phyloP scores from a whole-genome alignment of 371 early-diverging fungal genomes.

The Mucor indicus region DNA sequence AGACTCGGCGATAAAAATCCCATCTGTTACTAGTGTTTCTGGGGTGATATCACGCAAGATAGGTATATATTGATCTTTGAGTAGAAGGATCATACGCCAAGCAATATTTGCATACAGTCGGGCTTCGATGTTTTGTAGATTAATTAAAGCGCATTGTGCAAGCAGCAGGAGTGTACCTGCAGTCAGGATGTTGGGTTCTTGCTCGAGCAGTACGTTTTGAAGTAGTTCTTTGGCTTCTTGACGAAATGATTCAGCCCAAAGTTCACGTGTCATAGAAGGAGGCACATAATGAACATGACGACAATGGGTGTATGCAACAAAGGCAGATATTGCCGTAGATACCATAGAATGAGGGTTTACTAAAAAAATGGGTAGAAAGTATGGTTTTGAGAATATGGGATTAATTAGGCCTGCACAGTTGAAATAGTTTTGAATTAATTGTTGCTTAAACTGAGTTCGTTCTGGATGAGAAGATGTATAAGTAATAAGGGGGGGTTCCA shows the following conservation, averaged over 20 bases:
- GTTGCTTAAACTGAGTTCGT: too few relatives aligned
- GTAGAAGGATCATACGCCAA: conserved; percentile 36
- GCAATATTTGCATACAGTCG: conserved; percentile 29
- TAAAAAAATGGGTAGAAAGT: conserved; percentile 22
- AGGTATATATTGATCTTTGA: conserved; percentile 23
- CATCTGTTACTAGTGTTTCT: conserved; percentile 1
- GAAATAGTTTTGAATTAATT: conserved; percentile 25
- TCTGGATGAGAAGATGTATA: too few relatives aligned
- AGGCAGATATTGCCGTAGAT: conserved; percentile 27
- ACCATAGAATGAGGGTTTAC: conserved; percentile 20
- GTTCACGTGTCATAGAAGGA: conserved; percentile 8
- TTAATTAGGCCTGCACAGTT: conserved; percentile 17
- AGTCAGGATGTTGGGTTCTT: conserved; percentile 27
- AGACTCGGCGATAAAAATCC: conserved; percentile 28
- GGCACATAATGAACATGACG: conserved; percentile 25
- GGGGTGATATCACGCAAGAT: conserved; percentile 2
- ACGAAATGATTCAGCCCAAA: conserved; percentile 21
- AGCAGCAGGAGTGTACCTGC: conserved; percentile 24
- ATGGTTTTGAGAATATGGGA: conserved; percentile 25
- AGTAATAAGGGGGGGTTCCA: too few relatives aligned
- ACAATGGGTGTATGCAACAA: conserved; percentile 29
- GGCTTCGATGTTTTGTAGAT: conserved; percentile 26
- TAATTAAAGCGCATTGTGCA: conserved; percentile 21
- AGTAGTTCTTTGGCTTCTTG: conserved; percentile 26
- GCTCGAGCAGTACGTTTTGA: conserved; percentile 31